A percentile compares a stretch with the other conserved stretches of the same genome.
phyloP scores from a whole-genome alignment of 2,329 filamentous ascomycete species.

The Thielaviopsis ethacetica region DNA sequence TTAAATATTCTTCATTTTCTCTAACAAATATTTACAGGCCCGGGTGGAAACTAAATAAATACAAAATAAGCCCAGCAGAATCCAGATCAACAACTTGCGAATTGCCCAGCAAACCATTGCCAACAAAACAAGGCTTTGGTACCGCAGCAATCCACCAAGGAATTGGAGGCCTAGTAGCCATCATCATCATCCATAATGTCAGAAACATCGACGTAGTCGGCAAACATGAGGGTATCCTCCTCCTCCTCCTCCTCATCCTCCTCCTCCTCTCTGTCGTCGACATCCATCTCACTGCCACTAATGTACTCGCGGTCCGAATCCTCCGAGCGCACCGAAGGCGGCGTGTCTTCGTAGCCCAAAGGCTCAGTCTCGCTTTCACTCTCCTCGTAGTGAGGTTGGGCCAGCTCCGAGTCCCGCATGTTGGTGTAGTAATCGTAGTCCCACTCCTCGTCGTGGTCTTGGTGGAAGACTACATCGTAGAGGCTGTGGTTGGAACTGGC shows the following conservation, averaged over 20 bases:
- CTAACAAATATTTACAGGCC: too few species aligned
- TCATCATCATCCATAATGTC: neutral
- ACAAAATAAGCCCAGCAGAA: too few species aligned
- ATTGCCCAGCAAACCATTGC: too few species aligned
- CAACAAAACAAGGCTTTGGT: too few species aligned
- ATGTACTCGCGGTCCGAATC: neutral
- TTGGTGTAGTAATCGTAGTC: neutral
- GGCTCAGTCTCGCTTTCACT: neutral
- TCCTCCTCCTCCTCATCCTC: neutral
- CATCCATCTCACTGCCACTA: neutral
- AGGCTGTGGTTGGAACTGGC: neutral
- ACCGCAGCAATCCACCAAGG: too few species aligned
- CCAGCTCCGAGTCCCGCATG: neutral
- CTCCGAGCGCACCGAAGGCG: neutral
- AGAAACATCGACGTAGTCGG: neutral
- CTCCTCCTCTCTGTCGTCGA: neutral
- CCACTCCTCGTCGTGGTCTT: neutral
- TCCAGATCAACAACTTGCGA: too few species aligned
- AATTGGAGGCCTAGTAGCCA: neutral
- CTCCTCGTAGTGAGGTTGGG: neutral
- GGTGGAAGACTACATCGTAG: neutral
- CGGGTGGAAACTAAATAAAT: too few species aligned
- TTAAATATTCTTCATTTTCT: too few species aligned
- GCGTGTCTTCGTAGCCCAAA: neutral
- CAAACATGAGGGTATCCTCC: neutral